phyloP scores from a whole-genome alignment of 1,284 basidiomycete species.

The Marasmius oreades region DNA sequence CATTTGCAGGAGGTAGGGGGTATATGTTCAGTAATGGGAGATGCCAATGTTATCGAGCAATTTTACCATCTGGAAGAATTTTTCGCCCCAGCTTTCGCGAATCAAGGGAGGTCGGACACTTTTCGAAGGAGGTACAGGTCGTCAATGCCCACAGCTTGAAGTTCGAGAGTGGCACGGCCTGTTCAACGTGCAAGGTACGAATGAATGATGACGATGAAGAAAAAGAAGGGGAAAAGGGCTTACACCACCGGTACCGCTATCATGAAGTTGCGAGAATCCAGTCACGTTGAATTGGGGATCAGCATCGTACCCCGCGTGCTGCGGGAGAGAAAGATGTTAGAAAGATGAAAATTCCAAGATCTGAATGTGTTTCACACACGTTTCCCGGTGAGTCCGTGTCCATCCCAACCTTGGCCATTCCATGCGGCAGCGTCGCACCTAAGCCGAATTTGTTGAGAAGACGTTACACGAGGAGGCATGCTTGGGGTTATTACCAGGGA shows the following conservation, averaged over 20 bases:
- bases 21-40: neutral
- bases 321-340: constrained; percentile 1
- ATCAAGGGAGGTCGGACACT: constrained; percentile 44
- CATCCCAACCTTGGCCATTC: constrained; percentile 64
- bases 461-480: neutral
- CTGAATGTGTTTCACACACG: constrained; percentile 25
- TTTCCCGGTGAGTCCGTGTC: constrained; percentile 63
- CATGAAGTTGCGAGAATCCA: constrained; percentile 62
- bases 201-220: neutral
- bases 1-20: neutral
- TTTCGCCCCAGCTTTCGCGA: constrained; percentile 43
- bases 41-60: neutral
- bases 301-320: constrained; percentile 64
- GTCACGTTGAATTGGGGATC: constrained; percentile 48
- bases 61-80: constrained; percentile 40
- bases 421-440: constrained; percentile 64
- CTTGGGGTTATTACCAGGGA: constrained; percentile 42
- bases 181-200: neutral
- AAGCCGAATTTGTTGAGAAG: neutral
- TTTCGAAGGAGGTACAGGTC: constrained; percentile 46
- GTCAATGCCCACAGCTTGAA: constrained; percentile 58
- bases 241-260: constrained; percentile 59
- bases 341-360: neutral
- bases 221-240: constrained; percentile 15
- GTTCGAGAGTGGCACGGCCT: constrained; percentile 56